These are phyloP conservation scores for Xanthoceras sorbifolium DNA, from an alignment of 345 rosid genomes.

Conservation along the genomic window DNA sequence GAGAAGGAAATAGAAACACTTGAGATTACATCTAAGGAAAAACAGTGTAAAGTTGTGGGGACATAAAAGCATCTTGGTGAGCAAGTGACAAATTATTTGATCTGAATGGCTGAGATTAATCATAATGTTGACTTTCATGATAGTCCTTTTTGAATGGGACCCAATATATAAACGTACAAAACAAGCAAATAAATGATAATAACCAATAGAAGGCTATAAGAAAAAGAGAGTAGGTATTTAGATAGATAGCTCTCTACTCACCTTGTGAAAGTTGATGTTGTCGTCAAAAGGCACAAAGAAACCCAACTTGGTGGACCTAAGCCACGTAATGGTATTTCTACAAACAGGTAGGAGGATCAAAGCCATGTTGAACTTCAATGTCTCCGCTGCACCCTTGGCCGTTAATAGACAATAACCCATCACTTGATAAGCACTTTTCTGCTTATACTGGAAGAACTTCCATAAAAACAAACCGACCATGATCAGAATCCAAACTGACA, in stretches of 20 bases:
- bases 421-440: slow-evolving; percentile 60
- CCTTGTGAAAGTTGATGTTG: slow-evolving; percentile 99
- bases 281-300: slow-evolving; percentile 88
- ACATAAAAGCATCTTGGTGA: neutral
- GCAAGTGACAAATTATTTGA: neutral
- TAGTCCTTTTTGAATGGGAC: slow-evolving; percentile 33
- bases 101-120: slow-evolving; percentile 23
- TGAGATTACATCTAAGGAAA: neutral
- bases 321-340: slow-evolving; percentile 94
- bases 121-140: slow-evolving; percentile 30
- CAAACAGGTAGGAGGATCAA: slow-evolving; percentile 94
- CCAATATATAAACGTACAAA: slow-evolving; percentile 35
- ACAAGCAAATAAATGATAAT: slow-evolving; percentile 27
- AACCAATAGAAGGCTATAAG: neutral
- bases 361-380: slow-evolving; percentile 95
- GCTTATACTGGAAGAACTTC: slow-evolving; percentile 87
- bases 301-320: slow-evolving; percentile 78
- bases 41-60: neutral
- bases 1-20: neutral
- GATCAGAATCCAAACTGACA: slow-evolving; percentile 72
- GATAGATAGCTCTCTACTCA: slow-evolving; percentile 6
- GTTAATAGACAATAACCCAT: slow-evolving; percentile 96
- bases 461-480: slow-evolving; percentile 85
- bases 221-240: neutral
- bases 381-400: slow-evolving; percentile 97